Evolutionary conservation across 352 stramenopile species (phyloP), one percentile per base, ranked within the genome.

Genomic region (Phytopythium montanum): DNA sequence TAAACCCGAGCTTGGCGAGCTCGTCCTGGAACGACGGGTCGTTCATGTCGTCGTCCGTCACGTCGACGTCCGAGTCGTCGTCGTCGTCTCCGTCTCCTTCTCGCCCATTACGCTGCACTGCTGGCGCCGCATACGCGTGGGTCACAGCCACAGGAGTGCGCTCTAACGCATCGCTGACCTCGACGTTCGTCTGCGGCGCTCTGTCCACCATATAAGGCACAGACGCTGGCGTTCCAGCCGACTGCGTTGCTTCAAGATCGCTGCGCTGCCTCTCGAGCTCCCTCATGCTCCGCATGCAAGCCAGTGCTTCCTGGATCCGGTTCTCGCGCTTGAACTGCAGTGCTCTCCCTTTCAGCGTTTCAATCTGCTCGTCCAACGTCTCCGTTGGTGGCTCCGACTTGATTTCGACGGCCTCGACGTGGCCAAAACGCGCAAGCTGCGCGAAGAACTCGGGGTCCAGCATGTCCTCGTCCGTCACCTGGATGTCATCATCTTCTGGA

Each of bases 401-500:
- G n/a, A 26, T 16, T 26, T 49, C 21, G 18, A 31, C n/a, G 51
- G 74, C 31, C 2, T 65, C 56, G 9, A 61, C 61, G 34, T 87
- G 61, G 12, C 82, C 78, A 54, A 91, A 69, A 18, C 56, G 59
- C 18, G 69, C 70, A 14, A 94, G 59, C 59, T 92, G 76, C 19
- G 81, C 69, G 29, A 90, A 62, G 63, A 78, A 90, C 33, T 83
- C 78, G 3, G 84, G 84, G 44, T 94, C 69, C 29, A 79, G 49
- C 80, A 94, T 88, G 44, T 94, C 84, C 39, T 89, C 80, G 19
- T 92, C 84, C 19, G 84, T 92, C 34, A 92, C 79, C 58, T 92
- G 72, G 14, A 90, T 65, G 25, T 76, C 60, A 21, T 68, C 31
- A 14, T 78, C 68, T 31, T 67, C 62, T 26, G 10, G 44, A 13